Base-by-base conservation (phyloP, 805 yeast genomes). In the Monosporozyma yasuniensis region DNA sequence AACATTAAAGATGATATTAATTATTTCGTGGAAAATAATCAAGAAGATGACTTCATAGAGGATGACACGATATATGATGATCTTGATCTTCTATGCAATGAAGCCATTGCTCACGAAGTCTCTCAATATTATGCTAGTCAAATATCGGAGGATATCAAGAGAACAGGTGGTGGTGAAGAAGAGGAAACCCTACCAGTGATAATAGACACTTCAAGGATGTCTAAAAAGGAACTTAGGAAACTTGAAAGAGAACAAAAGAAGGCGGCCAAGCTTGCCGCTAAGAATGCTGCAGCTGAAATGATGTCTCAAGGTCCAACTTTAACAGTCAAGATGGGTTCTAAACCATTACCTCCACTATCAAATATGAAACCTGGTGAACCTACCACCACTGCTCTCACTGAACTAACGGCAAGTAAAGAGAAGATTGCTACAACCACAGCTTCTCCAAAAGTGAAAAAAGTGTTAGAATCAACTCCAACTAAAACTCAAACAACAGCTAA, bases 31-130 rank as follows among this genome's bases (percentile, higher is more conserved):
- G 97, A 91, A 57, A 83, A 87, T 47, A 91, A 90, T 65, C 93
- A 85, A 69, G 96, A 88, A 44, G 87, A 79, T 5, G 96, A 88
- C 59, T 91, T 89, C 65, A 83, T 90, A 32, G 97, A 88, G 61
- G 96, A 91, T 66, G 96, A 90, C 60, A 87, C 87, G n/a, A 81
- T 91, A 55, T 91, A 91, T 67, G 98, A 91, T 55, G 83, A 78
- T 48, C 73, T 91, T 51, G 85, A 83, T 50, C 73, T 91, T 44
- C 83, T 78, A 52, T 83, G 80, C 5, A 65, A 68, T 47, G 80
- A 78, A 43, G 66, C 77, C 35, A 77, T 75, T 34, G 78, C 75
- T 23, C 79, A 75, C 34, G 78, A 74, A 49, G 75, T 73, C 27
- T 79, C 77, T 35, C 73, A 65, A 44, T 62, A 60, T 19, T 66